Evolutionary conservation across 108 stramenopile genomes (phyloP), one percentile per base, ranked within the genome.

Genomic region (Nannochloropsis salina): DNA sequence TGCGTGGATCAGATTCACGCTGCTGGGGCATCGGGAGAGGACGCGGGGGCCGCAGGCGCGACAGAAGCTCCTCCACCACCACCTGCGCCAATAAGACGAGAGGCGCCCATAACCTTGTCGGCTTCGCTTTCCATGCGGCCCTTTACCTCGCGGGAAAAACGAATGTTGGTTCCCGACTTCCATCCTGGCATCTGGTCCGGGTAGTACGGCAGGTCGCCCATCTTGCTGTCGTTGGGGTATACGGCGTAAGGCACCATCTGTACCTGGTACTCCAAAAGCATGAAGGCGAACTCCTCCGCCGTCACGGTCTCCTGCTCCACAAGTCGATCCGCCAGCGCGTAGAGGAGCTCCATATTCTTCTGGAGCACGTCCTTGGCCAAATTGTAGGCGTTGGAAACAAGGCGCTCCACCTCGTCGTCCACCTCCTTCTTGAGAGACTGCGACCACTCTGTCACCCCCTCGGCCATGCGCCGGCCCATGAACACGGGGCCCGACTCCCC

Each of bases 201-300:
- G 61, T 74, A 74, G 61, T 74, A 74, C 20, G 61, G 61, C 61
- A 74, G n/a, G 61, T 74, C 61, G 61, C 61, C 61, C 61, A 74
- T 74, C 61, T 74, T 74, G 61, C 61, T 74, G 20, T 74, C 61
- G 61, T 74, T 74, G 61, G 61, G 61, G 61, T 88, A 88, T 51
- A 47, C 15, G 41, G 43, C 44, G 81, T 88, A 88, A 15, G 88
- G 88, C 61, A 84, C 88, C 45, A 90, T 92, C 89, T 94, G 89
- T 15, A 93, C 91, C 84, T 93, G 93, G 90, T 93, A 94, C 85
- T 94, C 83, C 1, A 95, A 92, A 31, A 97, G 61, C 94, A 97
- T 95, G 93, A 95, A 93, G 85, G 95, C 95, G 82, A 97, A 95
- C 89, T 96, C 97, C 85, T 95, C 95, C 5, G 95, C 94, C 21